Evolutionary conservation across 2,329 filamentous ascomycete species (phyloP).

Genomic region (Colletotrichum viniferum): DNA sequence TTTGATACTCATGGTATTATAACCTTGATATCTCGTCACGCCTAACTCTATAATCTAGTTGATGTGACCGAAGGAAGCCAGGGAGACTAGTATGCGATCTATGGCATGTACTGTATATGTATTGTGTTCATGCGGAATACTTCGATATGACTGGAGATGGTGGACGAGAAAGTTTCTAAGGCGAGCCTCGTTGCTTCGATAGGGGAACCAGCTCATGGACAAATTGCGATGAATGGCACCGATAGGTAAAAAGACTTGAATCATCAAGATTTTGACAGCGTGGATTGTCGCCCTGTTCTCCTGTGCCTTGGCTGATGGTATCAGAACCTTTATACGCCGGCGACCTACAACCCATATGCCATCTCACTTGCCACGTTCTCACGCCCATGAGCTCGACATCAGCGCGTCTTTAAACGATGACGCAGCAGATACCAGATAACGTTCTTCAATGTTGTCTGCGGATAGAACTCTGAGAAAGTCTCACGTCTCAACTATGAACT

Average conservation of each 20-base stretch:
- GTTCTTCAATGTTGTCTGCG: background rate
- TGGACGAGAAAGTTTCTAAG: background rate
- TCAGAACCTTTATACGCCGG: background rate
- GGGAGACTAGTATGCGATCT: fast-evolving
- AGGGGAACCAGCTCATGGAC: background rate
- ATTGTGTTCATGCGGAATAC: background rate
- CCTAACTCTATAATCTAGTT: background rate
- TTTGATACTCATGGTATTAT: too few relatives aligned
- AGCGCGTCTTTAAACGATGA: background rate
- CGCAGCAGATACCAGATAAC: background rate
- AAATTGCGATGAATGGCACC: fast-evolving
- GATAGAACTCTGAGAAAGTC: background rate
- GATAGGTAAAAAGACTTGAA: too few relatives aligned
- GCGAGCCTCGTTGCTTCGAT: background rate
- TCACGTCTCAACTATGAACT: background rate
- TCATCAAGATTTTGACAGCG: too few relatives aligned
- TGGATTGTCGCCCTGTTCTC: background rate
- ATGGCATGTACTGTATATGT: fast-evolving
- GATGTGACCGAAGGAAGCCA: fast-evolving
- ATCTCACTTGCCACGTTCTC: fast-evolving
- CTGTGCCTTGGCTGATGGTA: fast-evolving
- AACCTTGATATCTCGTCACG: background rate
- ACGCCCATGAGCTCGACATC: fast-evolving
- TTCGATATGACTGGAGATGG: background rate
- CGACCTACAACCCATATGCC: background rate